phyloP scores from a whole-genome alignment of 108 stramenopile species.

The Schizochytrium sp. region DNA sequence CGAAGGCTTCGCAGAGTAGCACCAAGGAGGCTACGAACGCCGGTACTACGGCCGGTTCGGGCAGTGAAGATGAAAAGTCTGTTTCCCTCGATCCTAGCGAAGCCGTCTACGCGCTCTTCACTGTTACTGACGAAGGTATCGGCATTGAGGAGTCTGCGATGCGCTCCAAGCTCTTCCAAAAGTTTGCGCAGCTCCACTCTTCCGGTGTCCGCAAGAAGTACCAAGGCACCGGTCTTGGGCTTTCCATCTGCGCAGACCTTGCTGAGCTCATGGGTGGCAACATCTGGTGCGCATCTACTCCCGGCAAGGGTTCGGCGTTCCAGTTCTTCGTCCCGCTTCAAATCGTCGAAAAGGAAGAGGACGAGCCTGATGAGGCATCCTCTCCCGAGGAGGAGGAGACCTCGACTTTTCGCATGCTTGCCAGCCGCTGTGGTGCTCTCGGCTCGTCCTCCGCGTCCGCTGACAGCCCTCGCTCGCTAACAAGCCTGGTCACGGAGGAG shows the following conservation, averaged over 20 bases:
- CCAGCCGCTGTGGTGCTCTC: not conserved
- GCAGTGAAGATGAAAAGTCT: too few species aligned
- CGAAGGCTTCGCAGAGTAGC: too few species aligned
- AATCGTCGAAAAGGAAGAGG: not conserved
- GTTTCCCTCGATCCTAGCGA: not conserved
- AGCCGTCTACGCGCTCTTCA: not conserved
- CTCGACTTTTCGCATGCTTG: not conserved
- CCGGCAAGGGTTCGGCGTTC: not conserved
- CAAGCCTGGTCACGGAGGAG: not conserved
- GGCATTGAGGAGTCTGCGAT: not conserved
- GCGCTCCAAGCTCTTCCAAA: not conserved
- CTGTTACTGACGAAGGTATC: not conserved
- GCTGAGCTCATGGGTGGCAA: not conserved
- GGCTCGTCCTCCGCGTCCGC: too few species aligned
- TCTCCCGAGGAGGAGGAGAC: not conserved
- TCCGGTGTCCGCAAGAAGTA: not conserved
- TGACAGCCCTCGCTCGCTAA: not conserved
- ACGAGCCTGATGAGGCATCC: not conserved
- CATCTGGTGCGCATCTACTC: not conserved
- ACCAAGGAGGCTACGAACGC: too few species aligned
- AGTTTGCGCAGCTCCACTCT: slow-evolving; percentile 1
- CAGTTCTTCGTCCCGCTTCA: not conserved
- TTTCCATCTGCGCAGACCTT: not conserved
- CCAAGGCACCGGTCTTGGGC: slow-evolving; percentile 11
- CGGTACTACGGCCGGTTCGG: too few species aligned